Conservation (phyloP, 2,329 filamentous ascomycete genomes). For the Escovopsis sp. region DNA sequence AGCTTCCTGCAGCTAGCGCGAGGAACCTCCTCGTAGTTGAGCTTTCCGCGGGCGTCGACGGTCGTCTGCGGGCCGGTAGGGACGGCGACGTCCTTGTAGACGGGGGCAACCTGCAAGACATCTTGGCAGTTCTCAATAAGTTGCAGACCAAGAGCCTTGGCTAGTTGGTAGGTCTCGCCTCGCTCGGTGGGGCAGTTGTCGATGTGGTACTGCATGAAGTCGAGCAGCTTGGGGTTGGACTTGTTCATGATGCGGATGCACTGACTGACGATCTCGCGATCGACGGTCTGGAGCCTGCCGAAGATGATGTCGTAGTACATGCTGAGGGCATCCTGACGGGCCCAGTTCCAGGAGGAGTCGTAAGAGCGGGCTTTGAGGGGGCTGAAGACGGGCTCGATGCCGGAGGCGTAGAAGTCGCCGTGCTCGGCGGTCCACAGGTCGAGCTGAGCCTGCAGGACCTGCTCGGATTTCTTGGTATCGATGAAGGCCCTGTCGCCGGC, state of each 20-base stretch:
- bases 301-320: constrained; percentile 99
- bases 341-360: constrained; percentile 99
- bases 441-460: constrained; percentile 79
- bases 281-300: constrained; percentile 78
- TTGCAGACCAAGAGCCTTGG: constrained; percentile 82
- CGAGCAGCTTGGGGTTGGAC: constrained; percentile 84
- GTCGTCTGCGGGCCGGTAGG: constrained; percentile 86
- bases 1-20: constrained; percentile 86
- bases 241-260: constrained; percentile 99
- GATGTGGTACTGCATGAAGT: constrained; percentile 99
- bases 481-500: constrained; percentile 92
- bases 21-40: constrained; percentile 80
- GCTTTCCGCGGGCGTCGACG: constrained; percentile 82
- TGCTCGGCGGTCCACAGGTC: constrained; percentile 94
- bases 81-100: constrained; percentile 89
- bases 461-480: constrained; percentile 69
- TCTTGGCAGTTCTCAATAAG: constrained; percentile 97
- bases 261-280: constrained; percentile 95
- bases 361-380: constrained; percentile 89
- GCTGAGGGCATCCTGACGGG: constrained; percentile 85
- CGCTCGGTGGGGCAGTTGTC: constrained; percentile 95
- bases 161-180: constrained; percentile 95
- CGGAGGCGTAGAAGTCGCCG: constrained; percentile 87
- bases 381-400: constrained; percentile 89
- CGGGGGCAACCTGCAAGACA: constrained; percentile 65